Evolutionary conservation across 2,329 filamentous ascomycete genomes (phyloP).

Genomic region (Fusarium solani-melongenae): DNA sequence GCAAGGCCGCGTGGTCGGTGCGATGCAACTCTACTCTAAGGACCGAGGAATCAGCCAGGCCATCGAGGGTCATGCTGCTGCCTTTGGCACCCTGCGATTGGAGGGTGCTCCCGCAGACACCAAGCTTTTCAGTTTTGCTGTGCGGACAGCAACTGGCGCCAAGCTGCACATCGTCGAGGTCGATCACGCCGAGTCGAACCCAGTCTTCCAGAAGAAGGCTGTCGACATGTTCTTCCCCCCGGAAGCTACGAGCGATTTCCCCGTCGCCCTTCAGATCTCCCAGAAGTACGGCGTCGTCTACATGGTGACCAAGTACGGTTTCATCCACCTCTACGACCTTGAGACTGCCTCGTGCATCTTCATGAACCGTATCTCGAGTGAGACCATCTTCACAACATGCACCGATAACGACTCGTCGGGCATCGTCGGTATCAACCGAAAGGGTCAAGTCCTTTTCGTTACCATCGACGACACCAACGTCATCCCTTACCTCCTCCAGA

Average conservation of each 20-base stretch:
- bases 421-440: slow-evolving; percentile 94
- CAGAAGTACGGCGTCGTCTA: slow-evolving; percentile 97
- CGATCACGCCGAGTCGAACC: slow-evolving; percentile 90
- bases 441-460: slow-evolving; percentile 95
- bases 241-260: slow-evolving; percentile 96
- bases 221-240: slow-evolving; percentile 98
- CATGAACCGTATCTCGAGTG: slow-evolving; percentile 99
- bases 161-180: slow-evolving; percentile 99
- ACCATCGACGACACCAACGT: slow-evolving; percentile 91
- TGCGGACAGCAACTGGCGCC: slow-evolving; percentile 86
- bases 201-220: slow-evolving; percentile 91
- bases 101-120: slow-evolving; percentile 92
- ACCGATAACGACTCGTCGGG: slow-evolving; percentile 86
- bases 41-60: slow-evolving; percentile 97
- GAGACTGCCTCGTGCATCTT: slow-evolving; percentile 96
- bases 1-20: slow-evolving; percentile 91
- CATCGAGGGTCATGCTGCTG: slow-evolving; percentile 96
- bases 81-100: slow-evolving; percentile 88
- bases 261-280: slow-evolving; percentile 96
- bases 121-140: slow-evolving; percentile 96
- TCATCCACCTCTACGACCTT: slow-evolving; percentile 98
- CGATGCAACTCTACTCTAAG: slow-evolving; percentile 97
- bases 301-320: slow-evolving; percentile 98
- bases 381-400: slow-evolving; percentile 97
- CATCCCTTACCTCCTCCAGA: slow-evolving; percentile 95